A percentile compares a stretch with the other conserved stretches of the same genome.
Evolutionary conservation across 768 basidiomycete genomes (phyloP).

Genomic region (Pleurotus sapidus): DNA sequence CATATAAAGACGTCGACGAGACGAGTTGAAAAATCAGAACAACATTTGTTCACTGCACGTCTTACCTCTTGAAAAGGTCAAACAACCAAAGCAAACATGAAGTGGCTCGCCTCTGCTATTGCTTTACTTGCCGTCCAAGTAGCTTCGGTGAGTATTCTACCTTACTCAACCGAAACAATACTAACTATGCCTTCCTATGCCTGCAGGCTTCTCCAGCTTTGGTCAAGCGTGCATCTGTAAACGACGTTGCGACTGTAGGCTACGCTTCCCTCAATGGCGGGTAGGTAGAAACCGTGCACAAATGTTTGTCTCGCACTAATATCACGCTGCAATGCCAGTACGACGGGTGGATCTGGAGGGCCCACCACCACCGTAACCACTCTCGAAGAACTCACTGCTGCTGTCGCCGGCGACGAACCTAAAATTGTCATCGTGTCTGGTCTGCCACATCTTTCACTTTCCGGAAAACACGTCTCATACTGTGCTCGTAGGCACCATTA

Average conservation of each 20-base stretch:
- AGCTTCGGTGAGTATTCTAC: slow-evolving; percentile 10
- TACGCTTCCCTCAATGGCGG: slow-evolving; percentile 25
- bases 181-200: background rate
- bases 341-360: slow-evolving; percentile 44
- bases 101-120: slow-evolving; percentile 19
- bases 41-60: slow-evolving; percentile 1
- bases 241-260: slow-evolving; percentile 35
- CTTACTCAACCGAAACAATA: too few species aligned
- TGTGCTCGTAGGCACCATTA: slow-evolving; percentile 31
- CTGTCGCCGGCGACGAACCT: slow-evolving; percentile 35
- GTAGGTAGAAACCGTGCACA: background rate
- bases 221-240: slow-evolving; percentile 32
- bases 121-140: slow-evolving; percentile 14
- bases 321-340: slow-evolving; percentile 31
- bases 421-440: slow-evolving; percentile 45
- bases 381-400: slow-evolving; percentile 36
- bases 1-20: background rate
- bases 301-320: slow-evolving; percentile 1
- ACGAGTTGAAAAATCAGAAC: background rate
- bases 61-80: background rate
- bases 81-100: slow-evolving; percentile 10
- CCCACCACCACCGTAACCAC: slow-evolving; percentile 40
- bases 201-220: slow-evolving; percentile 13
- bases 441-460: slow-evolving; percentile 7
- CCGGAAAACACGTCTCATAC: background rate